Evolutionary conservation across 805 yeast species (phyloP), one percentile per base, ranked within the genome.

Genomic region (Lipomyces oligophaga): DNA sequence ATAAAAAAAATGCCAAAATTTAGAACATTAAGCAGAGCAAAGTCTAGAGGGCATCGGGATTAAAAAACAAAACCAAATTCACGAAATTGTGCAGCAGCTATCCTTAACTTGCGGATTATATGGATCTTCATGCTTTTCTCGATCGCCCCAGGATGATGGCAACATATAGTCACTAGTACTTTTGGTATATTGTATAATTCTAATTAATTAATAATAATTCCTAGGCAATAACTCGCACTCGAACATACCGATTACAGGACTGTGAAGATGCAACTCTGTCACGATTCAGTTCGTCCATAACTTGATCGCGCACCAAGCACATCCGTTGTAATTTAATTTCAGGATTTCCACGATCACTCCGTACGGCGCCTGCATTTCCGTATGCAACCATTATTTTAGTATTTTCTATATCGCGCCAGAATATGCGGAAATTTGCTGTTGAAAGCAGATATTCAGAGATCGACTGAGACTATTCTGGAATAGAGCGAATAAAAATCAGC

Each of bases 71-170:
- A 26, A 26, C 13, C 11, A 10, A 26, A 26, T 26, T 40, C 38
- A 51, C 45, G 44, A 40, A n/a, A 49, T 10, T 5, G 21, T 31
- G 26, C 54, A 49, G 26, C 56, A 52, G 8, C 45, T 42, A 27
- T 35, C 28, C 25, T 41, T 45, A 26, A 42, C 24, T 25, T 39
- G 43, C 16, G 58, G 57, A 18, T 33, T 47, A 21, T 54, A 55
- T 5, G 58, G 58, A 37, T 55, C 58, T 2, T 50, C 55, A 13
- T 33, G 38, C 39, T 41, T 45, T 39, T 55, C 54, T 22, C 43
- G 20, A 35, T 45, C 25, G 11, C 59, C 58, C 57, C 55, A 55
- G 22, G 51, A 42, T 6, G 30, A 10, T 15, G 59, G 59, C 8
- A 55, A 31, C 58, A 50, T 50, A 22, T 22, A 45, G 37, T 54